phyloP scores from a whole-genome alignment of 441 rosid genomes.

The Adansonia gregorii region DNA sequence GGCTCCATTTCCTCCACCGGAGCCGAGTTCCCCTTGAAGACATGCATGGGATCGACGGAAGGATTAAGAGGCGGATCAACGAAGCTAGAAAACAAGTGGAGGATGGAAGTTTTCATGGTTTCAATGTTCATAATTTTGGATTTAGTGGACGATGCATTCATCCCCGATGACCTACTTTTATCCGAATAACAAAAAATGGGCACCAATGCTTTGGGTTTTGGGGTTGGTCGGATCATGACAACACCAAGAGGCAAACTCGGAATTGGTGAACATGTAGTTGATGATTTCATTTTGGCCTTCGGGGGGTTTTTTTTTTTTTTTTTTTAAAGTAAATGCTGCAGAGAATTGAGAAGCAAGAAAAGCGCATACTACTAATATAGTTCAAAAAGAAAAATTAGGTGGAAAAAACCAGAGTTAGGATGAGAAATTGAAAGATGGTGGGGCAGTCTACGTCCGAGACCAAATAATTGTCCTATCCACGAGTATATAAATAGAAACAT shows the following conservation, averaged over 20 bases:
- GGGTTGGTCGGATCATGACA: not conserved
- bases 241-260: not conserved
- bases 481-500: too few relatives aligned
- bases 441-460: too few relatives aligned
- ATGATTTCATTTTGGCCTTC: not conserved
- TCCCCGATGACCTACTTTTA: not conserved
- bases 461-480: too few relatives aligned
- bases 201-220: not conserved
- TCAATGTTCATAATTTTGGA: not conserved
- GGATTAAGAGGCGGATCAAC: slow-evolving; percentile 33
- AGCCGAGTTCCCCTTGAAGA: slow-evolving; percentile 10
- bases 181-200: too few relatives aligned
- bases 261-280: not conserved
- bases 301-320: not conserved
- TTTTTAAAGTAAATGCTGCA: too few relatives aligned
- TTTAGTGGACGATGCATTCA: not conserved
- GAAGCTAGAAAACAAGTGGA: not conserved
- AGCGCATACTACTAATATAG: not conserved
- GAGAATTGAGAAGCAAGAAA: not conserved
- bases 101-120: not conserved
- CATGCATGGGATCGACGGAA: slow-evolving; percentile 31
- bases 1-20: slow-evolving; percentile 34
- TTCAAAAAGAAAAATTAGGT: too few relatives aligned
- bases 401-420: too few relatives aligned
- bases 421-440: too few relatives aligned